Evolutionary conservation across 2,329 filamentous ascomycete species (phyloP).

Genomic region (Fonsecaea pugnacius): DNA sequence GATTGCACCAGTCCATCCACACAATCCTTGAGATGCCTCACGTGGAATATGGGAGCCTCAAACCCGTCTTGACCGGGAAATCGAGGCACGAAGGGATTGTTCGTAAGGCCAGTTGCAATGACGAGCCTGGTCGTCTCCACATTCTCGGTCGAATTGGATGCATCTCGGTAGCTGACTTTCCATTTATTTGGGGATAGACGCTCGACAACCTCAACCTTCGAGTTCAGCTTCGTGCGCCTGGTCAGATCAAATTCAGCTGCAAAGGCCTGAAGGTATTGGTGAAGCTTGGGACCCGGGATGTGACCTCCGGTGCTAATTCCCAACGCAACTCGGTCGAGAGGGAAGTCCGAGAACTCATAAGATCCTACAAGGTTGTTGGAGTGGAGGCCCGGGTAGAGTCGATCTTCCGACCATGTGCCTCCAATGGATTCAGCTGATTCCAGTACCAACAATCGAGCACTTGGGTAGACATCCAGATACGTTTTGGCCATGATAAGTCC

Average conservation of each 20-base stretch:
- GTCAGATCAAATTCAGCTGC: conserved; percentile 58
- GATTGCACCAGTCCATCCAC: conserved; percentile 40
- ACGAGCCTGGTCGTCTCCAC: conserved; percentile 57
- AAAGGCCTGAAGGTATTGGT: conserved; percentile 62
- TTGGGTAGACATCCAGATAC: conserved; percentile 63
- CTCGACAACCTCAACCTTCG: conserved; percentile 56
- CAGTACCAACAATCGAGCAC: conserved; percentile 59
- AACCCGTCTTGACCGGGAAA: conserved; percentile 59
- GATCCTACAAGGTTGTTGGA: conserved; percentile 75
- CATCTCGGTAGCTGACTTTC: conserved; percentile 37
- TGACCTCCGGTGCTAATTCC: conserved; percentile 56
- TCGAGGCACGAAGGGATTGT: conserved; percentile 58
- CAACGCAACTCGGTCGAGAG: conserved; percentile 59
- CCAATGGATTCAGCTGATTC: conserved; percentile 64
- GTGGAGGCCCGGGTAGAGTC: conserved; percentile 68
- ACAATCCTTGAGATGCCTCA: conserved; percentile 55
- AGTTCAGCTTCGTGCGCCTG: conserved; percentile 55
- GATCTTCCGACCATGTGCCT: conserved; percentile 71
- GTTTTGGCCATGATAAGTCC: conserved; percentile 66
- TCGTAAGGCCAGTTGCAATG: conserved; percentile 65
- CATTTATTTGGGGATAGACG: conserved; percentile 43
- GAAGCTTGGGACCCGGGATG: conserved; percentile 61
- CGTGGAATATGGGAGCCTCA: conserved; percentile 59
- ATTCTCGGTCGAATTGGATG: conserved; percentile 25
- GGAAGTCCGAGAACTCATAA: conserved; percentile 74